Conservation (phyloP, 2,329 filamentous ascomycete species). For the Penicillium sp. region DNA sequence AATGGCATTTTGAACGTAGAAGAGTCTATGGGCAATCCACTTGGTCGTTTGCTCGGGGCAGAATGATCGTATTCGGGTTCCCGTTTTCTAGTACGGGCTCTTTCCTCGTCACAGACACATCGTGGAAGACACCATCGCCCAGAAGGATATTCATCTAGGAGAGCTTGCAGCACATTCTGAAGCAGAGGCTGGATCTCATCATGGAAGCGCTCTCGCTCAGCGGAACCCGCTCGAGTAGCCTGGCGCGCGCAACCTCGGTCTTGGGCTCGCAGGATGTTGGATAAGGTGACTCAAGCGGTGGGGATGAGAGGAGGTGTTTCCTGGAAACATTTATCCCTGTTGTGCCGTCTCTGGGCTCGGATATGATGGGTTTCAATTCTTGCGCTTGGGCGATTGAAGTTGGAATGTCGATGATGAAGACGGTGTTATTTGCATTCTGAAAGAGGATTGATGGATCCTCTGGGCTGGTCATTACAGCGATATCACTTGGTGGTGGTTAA, state of each 20-base stretch:
- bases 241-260: conserved; percentile 40
- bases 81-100: neutral
- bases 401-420: conserved; percentile 56
- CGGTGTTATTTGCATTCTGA: conserved; percentile 41
- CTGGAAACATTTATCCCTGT: neutral
- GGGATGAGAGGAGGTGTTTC: conserved; percentile 41
- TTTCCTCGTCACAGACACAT: conserved; percentile 4
- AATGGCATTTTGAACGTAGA: neutral
- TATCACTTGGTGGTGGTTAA: neutral
- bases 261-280: conserved; percentile 47
- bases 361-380: conserved; percentile 20
- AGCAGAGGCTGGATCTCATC: conserved; percentile 32
- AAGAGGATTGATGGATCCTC: conserved; percentile 45
- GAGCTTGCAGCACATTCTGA: conserved; percentile 34
- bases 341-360: neutral
- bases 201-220: conserved; percentile 31
- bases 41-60: no score
- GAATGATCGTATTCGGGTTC: neutral
- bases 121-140: conserved; percentile 35
- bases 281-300: conserved; percentile 46
- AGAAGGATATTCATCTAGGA: conserved; percentile 20
- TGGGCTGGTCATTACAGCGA: neutral
- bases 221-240: conserved; percentile 36
- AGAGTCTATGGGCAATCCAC: neutral
- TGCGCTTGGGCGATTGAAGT: conserved; percentile 54